Base-by-base conservation (phyloP, 371 early-diverging fungal genomes). In the Mortierella sp. region DNA sequence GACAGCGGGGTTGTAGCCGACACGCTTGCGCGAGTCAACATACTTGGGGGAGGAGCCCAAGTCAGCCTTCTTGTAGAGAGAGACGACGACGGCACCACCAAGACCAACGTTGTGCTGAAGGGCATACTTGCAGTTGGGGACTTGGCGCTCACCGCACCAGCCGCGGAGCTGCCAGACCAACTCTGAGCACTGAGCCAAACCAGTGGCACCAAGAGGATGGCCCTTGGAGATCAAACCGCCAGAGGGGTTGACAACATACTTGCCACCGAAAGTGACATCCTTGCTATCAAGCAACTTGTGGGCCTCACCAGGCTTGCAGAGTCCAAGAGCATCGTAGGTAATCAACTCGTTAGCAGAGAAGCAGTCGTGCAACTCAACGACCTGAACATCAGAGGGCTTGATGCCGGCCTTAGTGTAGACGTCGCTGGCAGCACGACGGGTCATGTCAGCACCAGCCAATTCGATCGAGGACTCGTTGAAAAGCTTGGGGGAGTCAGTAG, bases 201-300 rank as follows among this genome's bases (percentile, higher is more conserved):
- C 95, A 24, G 95, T 95, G 40, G 95, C 94, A 21, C 95, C 94
- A 5, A 95, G 84, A 41, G 95, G 94, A 80, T 95, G 94, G 8
- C 95, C 95, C 83, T 95, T 95, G 66, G 93, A 92, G 62, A 93
- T 92, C 69, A 95, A 83, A 40, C 94, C 95, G 48, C 95, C 95
- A 0, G 91, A 91, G n/a, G 94, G 93, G 84, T 95, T 95, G 72
- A 94, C 86, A 13, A 93, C 89, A 63, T 86, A 88, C 72, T 88
- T 87, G 33, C 91, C 90, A 53, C 93, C 93, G 73, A 86, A 88
- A 0, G 89, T 86, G 68, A 87, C 87, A 74, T 90, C 86, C 60
- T 84, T 85, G 10, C 80, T 40, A 66, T 90, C 91, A 59, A 91
- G 85, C 73, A 91, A 74, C 40, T 86, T 86, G 64, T 90, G 90